Evolutionary conservation across 116 monocot species (phyloP).

Genomic region (Posidonia oceanica): DNA sequence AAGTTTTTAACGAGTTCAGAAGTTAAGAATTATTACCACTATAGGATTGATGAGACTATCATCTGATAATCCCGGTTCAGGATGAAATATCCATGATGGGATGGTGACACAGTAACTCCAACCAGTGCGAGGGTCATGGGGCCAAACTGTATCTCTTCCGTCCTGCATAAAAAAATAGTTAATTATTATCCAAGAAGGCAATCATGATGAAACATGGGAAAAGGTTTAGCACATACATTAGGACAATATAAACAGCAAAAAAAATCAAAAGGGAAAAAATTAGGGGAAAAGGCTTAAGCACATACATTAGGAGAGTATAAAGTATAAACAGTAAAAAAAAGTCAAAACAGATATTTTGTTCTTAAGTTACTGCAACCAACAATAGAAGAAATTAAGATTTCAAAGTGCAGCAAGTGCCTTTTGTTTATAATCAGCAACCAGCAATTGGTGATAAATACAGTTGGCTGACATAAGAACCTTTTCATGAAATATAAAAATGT

Average conservation of each 20-base stretch:
- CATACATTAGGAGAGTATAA: too few relatives aligned
- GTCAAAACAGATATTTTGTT: too few relatives aligned
- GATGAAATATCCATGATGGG: constrained; percentile 82
- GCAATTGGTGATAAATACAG: too few relatives aligned
- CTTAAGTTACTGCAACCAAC: too few relatives aligned
- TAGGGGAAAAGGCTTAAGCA: too few relatives aligned
- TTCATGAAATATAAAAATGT: too few relatives aligned
- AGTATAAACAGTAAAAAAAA: too few relatives aligned
- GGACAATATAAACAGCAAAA: neutral
- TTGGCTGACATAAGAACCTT: too few relatives aligned
- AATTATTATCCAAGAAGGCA: constrained; percentile 8
- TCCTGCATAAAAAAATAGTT: constrained; percentile 27
- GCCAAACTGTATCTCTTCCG: constrained; percentile 91
- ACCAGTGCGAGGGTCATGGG: constrained; percentile 85
- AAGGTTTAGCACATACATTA: neutral
- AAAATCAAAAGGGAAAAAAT: neutral
- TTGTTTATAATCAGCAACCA: too few relatives aligned
- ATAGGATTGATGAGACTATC: constrained; percentile 71
- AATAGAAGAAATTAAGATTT: too few relatives aligned
- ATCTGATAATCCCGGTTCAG: constrained; percentile 44
- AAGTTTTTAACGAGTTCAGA: neutral
- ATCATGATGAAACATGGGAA: neutral
- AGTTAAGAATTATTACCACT: constrained; percentile 40
- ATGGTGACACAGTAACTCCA: constrained; percentile 98
- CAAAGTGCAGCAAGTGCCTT: too few relatives aligned